Evolutionary conservation across 2,329 filamentous ascomycete species (phyloP), one percentile per base, ranked within the genome.

Genomic region (Botrytis galanthina): DNA sequence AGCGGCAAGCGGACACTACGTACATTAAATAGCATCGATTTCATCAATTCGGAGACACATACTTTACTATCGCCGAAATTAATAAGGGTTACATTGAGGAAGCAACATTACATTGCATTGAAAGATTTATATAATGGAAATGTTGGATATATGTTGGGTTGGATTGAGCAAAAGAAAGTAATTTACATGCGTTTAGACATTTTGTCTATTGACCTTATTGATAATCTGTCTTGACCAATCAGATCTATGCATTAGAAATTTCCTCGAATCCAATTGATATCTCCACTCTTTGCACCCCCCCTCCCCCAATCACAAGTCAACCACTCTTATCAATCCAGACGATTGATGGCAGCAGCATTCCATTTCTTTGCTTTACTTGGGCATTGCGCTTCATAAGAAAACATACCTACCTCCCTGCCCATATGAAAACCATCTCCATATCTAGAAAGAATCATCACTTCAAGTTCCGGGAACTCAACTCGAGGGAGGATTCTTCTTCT

Each of bases 1-100:
- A 37, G 35, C 60, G 60, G 37, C 60, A 42, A 42, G 60, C 37
- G 35, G 60, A 37, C 37, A 42, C 14, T 62, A 42, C 22, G 60
- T 62, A 62, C 37, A 62, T 62, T 42, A 62, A 42, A 62, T 62
- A 62, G 35, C 59, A 61, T 61, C 59, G 32, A 61, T 29, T 18
- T 42, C 14, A n/a, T 62, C 14, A 62, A 12, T 42, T 39, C 37
- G 60, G 60, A 62, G 20, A n/a, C 35, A 39, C 14, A n/a, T 16
- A 62, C 26, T 29, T n/a, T 42, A 29, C 42, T 42, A 62, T 62
- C 35, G 26, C 60, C 22, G 37, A 62, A 29, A 42, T n/a, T 63
- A 16, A 20, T 29, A 42, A 63, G 60, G 29, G 26, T 63, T 29
- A 29, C 26, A 63, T 20, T 62, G 14, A 42, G 20, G 32, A 26